Base-by-base conservation (phyloP, 345 rosid genomes). In the Garcia nutans region DNA sequence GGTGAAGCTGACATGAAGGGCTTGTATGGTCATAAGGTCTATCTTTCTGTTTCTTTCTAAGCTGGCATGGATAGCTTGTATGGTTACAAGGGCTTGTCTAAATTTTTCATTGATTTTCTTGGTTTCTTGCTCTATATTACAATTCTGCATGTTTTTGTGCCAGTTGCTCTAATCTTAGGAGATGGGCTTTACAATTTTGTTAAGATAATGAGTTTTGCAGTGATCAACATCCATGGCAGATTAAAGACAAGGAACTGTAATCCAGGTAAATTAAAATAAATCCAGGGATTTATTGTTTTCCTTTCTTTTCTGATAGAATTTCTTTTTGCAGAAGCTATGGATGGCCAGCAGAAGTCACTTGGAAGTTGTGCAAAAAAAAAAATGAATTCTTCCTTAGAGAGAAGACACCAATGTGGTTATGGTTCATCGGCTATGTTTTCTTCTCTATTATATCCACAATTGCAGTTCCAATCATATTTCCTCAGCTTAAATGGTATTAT, bases 131-230 rank as follows among this genome's bases (percentile, higher is more conserved):
- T n/a, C n/a, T n/a, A n/a, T n/a, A n/a, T n/a, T n/a, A n/a, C n/a
- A n/a, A n/a, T n/a, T n/a, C n/a, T 41, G 72, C 86, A 90, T 92
- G 92, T 86, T 44, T 95, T 95, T 70, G 41, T 90, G 20, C 86
- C 99, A 3, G 91, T 95, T 69, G 89, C 99, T 52, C 87, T 95
- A 47, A 91, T 93, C 79, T 89, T 95, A 0, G 99, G 99, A 0
- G 98, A 95, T 44, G 99, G 98, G 50, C 94, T 95, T 76, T 95
- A 95, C 86, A 93, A 87, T 76, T 91, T 95, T 81, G 50, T 89
- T 17, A 95, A 95, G 87, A 87, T 95, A 54, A 19, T 87, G 63
- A 61, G 72, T 37, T 68, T 83, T 69, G 90, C 99, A 17, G 24
- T 84, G 37, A 69, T 83, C 64, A 95, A 72, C 71, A 72, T 93